Evolutionary conservation across 495 filamentous ascomycete genomes (phyloP).

Genomic region (Viridothelium virens): DNA sequence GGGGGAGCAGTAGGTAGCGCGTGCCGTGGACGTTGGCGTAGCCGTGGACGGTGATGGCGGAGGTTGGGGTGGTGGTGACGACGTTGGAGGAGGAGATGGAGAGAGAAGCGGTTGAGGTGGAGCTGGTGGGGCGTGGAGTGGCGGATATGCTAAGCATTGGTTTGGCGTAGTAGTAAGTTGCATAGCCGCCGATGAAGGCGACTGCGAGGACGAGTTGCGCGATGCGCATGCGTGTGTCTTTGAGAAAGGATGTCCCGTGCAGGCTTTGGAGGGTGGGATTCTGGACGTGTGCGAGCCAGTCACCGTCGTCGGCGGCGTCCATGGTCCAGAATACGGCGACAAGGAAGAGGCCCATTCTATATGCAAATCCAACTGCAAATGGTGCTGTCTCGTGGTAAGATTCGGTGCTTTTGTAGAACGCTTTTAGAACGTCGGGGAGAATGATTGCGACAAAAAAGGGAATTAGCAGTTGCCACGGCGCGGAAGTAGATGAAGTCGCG

Average conservation of each 20-base stretch:
- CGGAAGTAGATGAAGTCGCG: slow-evolving; percentile 81
- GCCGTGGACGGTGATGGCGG: slow-evolving; percentile 69
- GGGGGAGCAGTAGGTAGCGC: slow-evolving; percentile 76
- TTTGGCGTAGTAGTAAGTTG: slow-evolving; percentile 29
- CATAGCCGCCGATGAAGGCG: slow-evolving; percentile 50
- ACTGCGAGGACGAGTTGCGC: slow-evolving; percentile 67
- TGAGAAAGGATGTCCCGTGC: slow-evolving; percentile 39
- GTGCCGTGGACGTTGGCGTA: slow-evolving; percentile 89
- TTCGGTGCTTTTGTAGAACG: slow-evolving; percentile 64
- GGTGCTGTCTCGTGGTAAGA: slow-evolving; percentile 81
- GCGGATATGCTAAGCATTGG: slow-evolving; percentile 34
- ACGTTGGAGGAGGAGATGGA: slow-evolving; percentile 16
- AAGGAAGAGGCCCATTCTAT: slow-evolving; percentile 68
- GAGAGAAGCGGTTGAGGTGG: slow-evolving; percentile 17
- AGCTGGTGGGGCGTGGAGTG: slow-evolving; percentile 28
- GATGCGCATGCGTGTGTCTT: slow-evolving; percentile 63
- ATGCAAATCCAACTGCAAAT: slow-evolving; percentile 71
- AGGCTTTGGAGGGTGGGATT: slow-evolving; percentile 33
- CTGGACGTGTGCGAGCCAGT: slow-evolving; percentile 63
- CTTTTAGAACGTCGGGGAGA: slow-evolving; percentile 70
- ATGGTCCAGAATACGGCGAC: slow-evolving; percentile 80
- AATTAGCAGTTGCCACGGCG: slow-evolving; percentile 78
- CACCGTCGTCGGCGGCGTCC: slow-evolving; percentile 81
- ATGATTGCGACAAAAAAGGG: slow-evolving; percentile 65
- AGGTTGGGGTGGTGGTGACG: slow-evolving; percentile 36